phyloP scores from a whole-genome alignment of 2,329 filamentous ascomycete genomes.

The Lachnellula subtilissima region DNA sequence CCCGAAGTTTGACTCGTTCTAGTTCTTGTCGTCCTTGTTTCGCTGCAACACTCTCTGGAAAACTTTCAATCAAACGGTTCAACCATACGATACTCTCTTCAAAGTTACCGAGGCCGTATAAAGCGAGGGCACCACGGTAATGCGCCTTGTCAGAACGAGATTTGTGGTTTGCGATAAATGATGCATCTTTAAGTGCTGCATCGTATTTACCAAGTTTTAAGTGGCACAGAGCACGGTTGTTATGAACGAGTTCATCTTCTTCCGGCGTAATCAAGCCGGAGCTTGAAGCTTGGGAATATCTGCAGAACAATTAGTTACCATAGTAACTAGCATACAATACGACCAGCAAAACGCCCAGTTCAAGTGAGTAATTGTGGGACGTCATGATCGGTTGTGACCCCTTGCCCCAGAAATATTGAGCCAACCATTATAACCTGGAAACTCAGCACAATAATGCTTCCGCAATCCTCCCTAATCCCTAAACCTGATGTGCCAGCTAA shows the following conservation, averaged over 20 bases:
- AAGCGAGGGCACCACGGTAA: background rate
- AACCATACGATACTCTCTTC: too few relatives aligned
- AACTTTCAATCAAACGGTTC: too few relatives aligned
- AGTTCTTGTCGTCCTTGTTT: slow-evolving; percentile 29
- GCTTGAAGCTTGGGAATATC: slow-evolving; percentile 16
- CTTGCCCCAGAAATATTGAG: too few relatives aligned
- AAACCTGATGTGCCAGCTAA: background rate
- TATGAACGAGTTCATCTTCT: slow-evolving; percentile 21
- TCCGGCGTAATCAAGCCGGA: slow-evolving; percentile 24
- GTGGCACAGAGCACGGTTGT: slow-evolving; percentile 35
- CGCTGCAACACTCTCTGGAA: slow-evolving; percentile 28
- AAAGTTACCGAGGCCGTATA: background rate
- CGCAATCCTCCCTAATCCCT: background rate
- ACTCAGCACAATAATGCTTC: background rate
- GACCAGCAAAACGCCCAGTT: too few relatives aligned
- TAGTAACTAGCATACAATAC: too few relatives aligned
- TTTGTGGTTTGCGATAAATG: background rate
- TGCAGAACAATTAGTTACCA: slow-evolving; percentile 16
- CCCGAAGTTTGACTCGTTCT: slow-evolving; percentile 27
- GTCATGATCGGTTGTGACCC: too few relatives aligned
- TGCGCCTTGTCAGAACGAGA: background rate
- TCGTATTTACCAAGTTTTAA: slow-evolving; percentile 33
- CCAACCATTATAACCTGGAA: too few relatives aligned
- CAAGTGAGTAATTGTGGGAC: too few relatives aligned
- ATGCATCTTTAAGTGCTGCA: slow-evolving; percentile 32